These are phyloP conservation scores for Astrothelium macrocarpum DNA, from an alignment of 495 filamentous ascomycete species.

Conservation along the genomic window DNA sequence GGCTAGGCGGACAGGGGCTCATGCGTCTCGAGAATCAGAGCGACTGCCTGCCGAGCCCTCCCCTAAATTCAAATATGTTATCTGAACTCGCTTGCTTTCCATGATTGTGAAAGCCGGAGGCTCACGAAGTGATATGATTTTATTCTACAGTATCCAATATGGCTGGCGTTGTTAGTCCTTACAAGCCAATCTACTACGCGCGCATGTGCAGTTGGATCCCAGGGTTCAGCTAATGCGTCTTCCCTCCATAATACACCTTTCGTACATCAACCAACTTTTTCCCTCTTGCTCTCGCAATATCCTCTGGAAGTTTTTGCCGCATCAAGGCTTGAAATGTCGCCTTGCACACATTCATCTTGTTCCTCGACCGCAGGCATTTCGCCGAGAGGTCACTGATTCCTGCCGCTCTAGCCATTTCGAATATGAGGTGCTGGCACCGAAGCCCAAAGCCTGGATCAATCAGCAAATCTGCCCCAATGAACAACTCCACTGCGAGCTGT, in stretches of 20 bases:
- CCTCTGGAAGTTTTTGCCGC: slow-evolving; percentile 76
- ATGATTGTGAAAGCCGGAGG: neutral
- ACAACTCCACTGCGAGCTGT: neutral
- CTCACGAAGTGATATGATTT: neutral
- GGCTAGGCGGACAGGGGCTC: neutral
- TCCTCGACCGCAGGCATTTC: slow-evolving; percentile 64
- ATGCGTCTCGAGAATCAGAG: neutral
- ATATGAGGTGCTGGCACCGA: slow-evolving; percentile 80
- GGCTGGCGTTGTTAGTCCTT: too few species aligned
- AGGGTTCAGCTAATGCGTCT: slow-evolving; percentile 23
- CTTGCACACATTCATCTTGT: slow-evolving; percentile 95
- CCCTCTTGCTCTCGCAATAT: slow-evolving; percentile 74
- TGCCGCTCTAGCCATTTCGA: slow-evolving; percentile 74
- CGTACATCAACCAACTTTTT: slow-evolving; percentile 92
- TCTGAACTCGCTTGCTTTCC: neutral
- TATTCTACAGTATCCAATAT: neutral
- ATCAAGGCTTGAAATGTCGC: slow-evolving; percentile 72
- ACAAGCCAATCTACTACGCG: too few species aligned
- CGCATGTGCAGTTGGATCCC: neutral
- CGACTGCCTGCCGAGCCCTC: neutral
- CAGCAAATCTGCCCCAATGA: neutral
- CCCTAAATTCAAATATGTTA: neutral
- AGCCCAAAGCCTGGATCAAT: slow-evolving; percentile 71
- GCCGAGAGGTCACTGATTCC: slow-evolving; percentile 83
- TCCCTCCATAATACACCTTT: slow-evolving; percentile 93